Evolutionary conservation across 805 yeast genomes (phyloP), one percentile per base, ranked within the genome.

Genomic region (Metschnikowia santaceciliae): DNA sequence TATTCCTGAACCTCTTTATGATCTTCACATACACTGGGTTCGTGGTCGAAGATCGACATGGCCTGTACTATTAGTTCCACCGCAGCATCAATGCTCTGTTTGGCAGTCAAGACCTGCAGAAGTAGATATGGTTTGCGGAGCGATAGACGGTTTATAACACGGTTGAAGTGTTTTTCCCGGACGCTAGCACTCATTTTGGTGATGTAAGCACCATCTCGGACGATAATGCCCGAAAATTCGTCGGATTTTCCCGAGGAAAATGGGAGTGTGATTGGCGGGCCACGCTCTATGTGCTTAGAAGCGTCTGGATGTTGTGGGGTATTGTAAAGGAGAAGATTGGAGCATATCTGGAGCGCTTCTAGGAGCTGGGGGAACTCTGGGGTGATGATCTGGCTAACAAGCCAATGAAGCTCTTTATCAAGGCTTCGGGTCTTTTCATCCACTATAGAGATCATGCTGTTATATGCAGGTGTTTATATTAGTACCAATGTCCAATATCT

Each of bases 181-280:
- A 77, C 62, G 46, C 59, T 60, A 50, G 67, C 76, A 47, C 74
- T 75, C 53, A 84, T 62, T 32, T 78, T 78, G 1, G 77, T 70
- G 4, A 86, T 69, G 53, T 76, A 75, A 11, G 77, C 74, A 6
- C 84, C 83, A 48, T 73, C 76, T 46, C 91, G 64, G 0, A 80
- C 78, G 0, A 85, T 63, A 1, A 81, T 72, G 0, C 92, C 92
- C 53, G 83, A 83, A 14, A 84, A 65, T 2, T 73, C 66, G 51
- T 82, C 86, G 50, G 78, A 76, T 49, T 82, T 78, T 14, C 75
- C 69, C 0, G 83, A 74, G 0, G 83, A 71, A 6, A 86, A 66
- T 0, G 90, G 87, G 46, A 86, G 69, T 50, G 78, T 83, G 47
- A 81, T 74, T 15, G 57, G 38, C 26, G 75, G 74, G 1, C 75